Evolutionary conservation across 2,329 filamentous ascomycete species (phyloP).

Genomic region (Penicillium sp.): DNA sequence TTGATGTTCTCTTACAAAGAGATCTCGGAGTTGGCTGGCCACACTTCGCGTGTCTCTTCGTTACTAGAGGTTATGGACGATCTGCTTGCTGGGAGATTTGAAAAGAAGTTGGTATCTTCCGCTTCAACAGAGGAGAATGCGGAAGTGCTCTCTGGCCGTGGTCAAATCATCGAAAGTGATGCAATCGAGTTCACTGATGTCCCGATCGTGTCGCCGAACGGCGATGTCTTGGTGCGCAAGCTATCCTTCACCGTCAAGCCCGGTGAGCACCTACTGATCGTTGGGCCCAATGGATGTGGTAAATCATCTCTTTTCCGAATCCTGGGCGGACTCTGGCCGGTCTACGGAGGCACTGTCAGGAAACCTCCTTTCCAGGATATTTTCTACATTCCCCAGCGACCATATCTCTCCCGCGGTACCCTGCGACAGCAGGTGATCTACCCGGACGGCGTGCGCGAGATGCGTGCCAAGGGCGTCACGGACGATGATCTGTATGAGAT

Average conservation of each 20-base stretch:
- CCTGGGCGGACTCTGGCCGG: slow-evolving; percentile 91
- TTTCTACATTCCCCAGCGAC: slow-evolving; percentile 96
- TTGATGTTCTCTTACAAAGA: slow-evolving; percentile 99
- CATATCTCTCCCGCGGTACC: slow-evolving; percentile 85
- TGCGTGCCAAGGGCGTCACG: slow-evolving; percentile 77
- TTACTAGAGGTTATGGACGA: slow-evolving; percentile 93
- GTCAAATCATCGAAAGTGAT: slow-evolving; percentile 73
- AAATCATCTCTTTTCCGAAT: slow-evolving; percentile 97
- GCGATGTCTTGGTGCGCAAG: slow-evolving; percentile 80
- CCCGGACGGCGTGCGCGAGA: slow-evolving; percentile 80
- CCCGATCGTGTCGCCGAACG: slow-evolving; percentile 94
- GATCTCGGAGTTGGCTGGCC: slow-evolving; percentile 90
- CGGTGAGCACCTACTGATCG: slow-evolving; percentile 87
- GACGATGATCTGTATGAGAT: slow-evolving; percentile 76
- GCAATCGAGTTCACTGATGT: slow-evolving; percentile 84
- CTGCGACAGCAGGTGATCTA: slow-evolving; percentile 98
- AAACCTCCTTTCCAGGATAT: slow-evolving; percentile 91
- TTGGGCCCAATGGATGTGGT: slow-evolving; percentile 94
- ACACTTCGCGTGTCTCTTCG: slow-evolving; percentile 86
- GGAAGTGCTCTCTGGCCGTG: slow-evolving; percentile 75
- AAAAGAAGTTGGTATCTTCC: slow-evolving; percentile 93
- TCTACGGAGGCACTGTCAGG: slow-evolving; percentile 88
- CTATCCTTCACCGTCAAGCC: slow-evolving; percentile 83
- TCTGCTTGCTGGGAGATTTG: slow-evolving; percentile 81
- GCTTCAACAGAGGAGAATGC: slow-evolving; percentile 77